Evolutionary conservation across 2,329 filamentous ascomycete genomes (phyloP).

Genomic region (Coniella lustricola): DNA sequence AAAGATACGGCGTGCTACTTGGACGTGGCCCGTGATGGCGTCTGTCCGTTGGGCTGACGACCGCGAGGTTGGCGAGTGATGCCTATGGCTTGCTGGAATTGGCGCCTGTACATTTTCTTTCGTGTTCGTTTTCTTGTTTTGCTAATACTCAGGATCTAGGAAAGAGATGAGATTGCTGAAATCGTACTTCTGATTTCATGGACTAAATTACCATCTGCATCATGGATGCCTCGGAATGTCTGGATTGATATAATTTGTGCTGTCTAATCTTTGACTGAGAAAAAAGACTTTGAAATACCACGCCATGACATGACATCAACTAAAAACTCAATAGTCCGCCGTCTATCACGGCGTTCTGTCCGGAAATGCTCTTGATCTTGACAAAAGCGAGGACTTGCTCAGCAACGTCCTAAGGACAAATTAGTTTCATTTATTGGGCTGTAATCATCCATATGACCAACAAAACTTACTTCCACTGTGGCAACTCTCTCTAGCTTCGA

Average conservation of each 20-base stretch:
- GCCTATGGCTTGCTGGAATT: too few species aligned
- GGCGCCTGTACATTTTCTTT: background rate
- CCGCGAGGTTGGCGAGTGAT: constrained; percentile 47
- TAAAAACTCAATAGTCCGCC: constrained; percentile 23
- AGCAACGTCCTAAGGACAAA: constrained; percentile 39
- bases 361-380: constrained; percentile 42
- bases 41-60: constrained; percentile 44
- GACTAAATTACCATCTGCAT: too few species aligned
- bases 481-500: constrained; percentile 54
- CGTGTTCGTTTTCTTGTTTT: too few species aligned
- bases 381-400: constrained; percentile 45
- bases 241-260: too few species aligned
- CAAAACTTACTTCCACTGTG: constrained; percentile 37
- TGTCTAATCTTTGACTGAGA: too few species aligned
- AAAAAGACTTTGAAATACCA: background rate
- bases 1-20: constrained; percentile 37
- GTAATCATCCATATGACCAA: background rate
- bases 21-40: constrained; percentile 40
- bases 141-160: too few species aligned
- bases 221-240: too few species aligned
- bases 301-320: too few species aligned
- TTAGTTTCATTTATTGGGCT: too few species aligned
- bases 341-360: constrained; percentile 46
- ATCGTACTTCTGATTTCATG: too few species aligned
- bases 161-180: too few species aligned